Base-by-base conservation (phyloP, 192 early-diverging fungal genomes). In the Gigaspora rosea region DNA sequence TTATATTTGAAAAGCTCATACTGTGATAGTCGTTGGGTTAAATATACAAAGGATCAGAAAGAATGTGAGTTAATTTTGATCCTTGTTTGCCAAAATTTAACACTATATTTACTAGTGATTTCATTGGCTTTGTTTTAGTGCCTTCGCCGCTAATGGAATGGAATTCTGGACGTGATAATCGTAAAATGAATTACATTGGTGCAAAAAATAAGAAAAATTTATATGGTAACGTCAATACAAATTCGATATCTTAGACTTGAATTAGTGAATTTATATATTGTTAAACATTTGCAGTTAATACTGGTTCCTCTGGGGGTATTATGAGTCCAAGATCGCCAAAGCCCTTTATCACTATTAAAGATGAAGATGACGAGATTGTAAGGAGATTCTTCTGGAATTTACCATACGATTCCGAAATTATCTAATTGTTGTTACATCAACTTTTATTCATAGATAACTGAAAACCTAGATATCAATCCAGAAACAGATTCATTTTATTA, bases 1-100 rank as follows among this genome's bases (percentile, higher is more conserved):
- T 79, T 94, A 8, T 94, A 94, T 82, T 75, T 94, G 2, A 94
- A 93, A 56, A 93, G 90, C 49, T 86, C 90, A 13, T 93, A 93
- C 71, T 92, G 91, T 70, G 92, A 92, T 71, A 89, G 86, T 80
- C 78, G 84, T 68, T 89, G 88, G 88, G 76, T 80, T 2, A 79
- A 78, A 52, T 89, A 89, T 80, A 84, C 78, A 49, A 84, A 80
- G 22, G 87, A 85, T 48, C 88, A 89, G 70, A 82, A 86, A 77
- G 67, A 79, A 57, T 82, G 88, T 87, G 85, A 41, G 85, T 77
- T 35, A 16, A 9, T 12, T n/a, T 32, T 12, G 22, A 49, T 33
- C 68, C 51, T 13, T 71, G 22, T 73, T 47, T 33, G 15, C 7
- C 2, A 73, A 41, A 7, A 18, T 62, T 58, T 20, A 41, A n/a